Evolutionary conservation across 148 eudicot genomes (phyloP), one percentile per base, ranked within the genome.

Genomic region (Nepenthes mirabilis): DNA sequence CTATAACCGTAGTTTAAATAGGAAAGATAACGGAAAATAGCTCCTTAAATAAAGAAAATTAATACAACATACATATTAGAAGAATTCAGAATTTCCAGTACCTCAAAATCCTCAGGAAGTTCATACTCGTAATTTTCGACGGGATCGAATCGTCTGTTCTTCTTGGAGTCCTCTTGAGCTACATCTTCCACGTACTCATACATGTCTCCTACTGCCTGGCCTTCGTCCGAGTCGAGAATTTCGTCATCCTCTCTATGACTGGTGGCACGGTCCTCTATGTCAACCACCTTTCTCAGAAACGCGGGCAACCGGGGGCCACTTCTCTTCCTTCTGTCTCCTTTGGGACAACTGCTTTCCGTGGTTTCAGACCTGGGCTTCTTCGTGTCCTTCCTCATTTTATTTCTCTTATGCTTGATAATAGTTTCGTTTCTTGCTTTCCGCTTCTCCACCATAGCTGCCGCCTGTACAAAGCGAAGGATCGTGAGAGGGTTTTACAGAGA

Each of bases 21-120:
- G 23, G 23, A 23, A 23, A 23, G 0, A 23, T 0, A 23, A 23
- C 23, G 23, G 23, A 23, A 23, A 23, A 23, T 23, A 23, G 23
- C 23, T 23, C 23, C 23, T 23, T 23, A 23, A 23, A 23, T 23
- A 23, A 23, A 23, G 23, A 23, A 23, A 23, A 23, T 23, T 23
- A 23, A 23, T 23, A 23, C 23, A 23, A 23, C 23, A 23, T 23
- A 23, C 0, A 23, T 23, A 23, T 23, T 23, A 23, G 23, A 23
- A 23, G 23, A 23, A 23, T 23, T 23, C 23, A 23, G 23, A 23
- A 23, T 23, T 23, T 23, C 23, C 23, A 23, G 0, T 47, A 87
- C 98, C 96, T 88, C 63, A 47, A 85, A 85, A n/a, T 80, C 65
- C 14, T 86, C 73, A 2, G 95, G 95, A 13, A 91, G 83, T 66